Conservation (phyloP, 331 rosid genomes). For the Pyracantha coccinea region DNA sequence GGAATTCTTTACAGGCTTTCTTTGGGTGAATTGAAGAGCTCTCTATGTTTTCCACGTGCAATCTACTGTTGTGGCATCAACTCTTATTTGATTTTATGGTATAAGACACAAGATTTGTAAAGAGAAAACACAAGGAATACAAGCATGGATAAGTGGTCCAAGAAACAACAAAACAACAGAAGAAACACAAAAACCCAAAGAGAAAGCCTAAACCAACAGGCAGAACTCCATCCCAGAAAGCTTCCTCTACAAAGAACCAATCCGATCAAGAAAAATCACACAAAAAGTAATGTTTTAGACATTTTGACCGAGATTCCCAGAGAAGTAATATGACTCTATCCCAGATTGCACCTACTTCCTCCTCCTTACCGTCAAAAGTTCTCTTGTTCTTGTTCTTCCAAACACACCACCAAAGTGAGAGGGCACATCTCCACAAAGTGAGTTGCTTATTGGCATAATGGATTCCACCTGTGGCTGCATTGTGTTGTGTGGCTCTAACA, state of each 20-base stretch:
- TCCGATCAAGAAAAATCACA: background rate
- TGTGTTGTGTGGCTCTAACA: background rate
- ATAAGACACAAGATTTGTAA: background rate
- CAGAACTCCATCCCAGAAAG: background rate
- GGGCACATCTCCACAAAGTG: background rate
- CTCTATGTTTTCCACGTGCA: background rate
- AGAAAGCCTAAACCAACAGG: background rate
- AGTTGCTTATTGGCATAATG: background rate
- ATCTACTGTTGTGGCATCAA: background rate
- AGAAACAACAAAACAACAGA: background rate
- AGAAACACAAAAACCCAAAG: background rate
- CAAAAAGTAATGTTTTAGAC: background rate
- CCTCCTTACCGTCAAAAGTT: background rate
- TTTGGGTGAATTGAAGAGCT: background rate
- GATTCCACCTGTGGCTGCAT: background rate
- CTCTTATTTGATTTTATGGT: too few species aligned
- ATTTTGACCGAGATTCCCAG: background rate
- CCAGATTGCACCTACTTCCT: background rate
- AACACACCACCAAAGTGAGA: background rate
- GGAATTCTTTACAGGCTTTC: background rate
- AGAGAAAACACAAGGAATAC: background rate
- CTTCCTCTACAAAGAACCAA: background rate
- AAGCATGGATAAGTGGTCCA: background rate
- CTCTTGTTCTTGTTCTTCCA: background rate
- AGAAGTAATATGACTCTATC: background rate